A percentile compares a stretch with the other conserved stretches of the same genome.
Conservation (phyloP, 163 green algal genomes). For the Coccomyxa subellipsoidea region DNA sequence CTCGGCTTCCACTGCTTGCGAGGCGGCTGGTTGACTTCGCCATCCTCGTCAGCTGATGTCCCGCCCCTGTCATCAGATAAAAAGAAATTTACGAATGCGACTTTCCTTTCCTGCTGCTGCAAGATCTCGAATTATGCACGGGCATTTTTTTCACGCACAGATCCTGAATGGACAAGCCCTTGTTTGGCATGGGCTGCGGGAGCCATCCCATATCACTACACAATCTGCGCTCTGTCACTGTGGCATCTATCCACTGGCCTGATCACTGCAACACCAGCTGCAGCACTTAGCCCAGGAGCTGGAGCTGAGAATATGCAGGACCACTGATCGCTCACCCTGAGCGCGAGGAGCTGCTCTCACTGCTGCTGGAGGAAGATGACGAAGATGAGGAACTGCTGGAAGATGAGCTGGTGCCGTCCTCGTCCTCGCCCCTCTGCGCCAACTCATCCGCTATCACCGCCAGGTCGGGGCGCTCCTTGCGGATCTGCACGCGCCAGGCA, state of each 20-base stretch:
- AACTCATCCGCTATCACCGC: constrained; percentile 44
- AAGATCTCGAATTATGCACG: too few relatives aligned
- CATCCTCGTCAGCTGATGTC: neutral
- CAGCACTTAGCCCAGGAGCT: too few relatives aligned
- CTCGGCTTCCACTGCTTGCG: neutral
- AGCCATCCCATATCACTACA: too few relatives aligned
- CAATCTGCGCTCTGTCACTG: too few relatives aligned
- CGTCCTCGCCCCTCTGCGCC: neutral
- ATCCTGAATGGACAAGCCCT: too few relatives aligned
- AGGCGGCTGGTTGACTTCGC: neutral
- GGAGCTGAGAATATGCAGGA: too few relatives aligned
- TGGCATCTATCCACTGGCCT: too few relatives aligned
- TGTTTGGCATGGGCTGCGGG: too few relatives aligned
- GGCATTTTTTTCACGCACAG: too few relatives aligned
- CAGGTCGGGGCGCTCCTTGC: constrained; percentile 60
- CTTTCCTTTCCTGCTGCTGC: too few relatives aligned
- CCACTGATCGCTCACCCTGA: too few relatives aligned
- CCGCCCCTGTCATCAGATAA: neutral
- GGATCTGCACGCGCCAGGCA: neutral
- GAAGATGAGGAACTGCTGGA: constrained; percentile 16
- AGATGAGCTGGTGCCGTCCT: constrained; percentile 12
- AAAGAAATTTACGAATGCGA: too few relatives aligned
- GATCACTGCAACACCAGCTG: neutral
- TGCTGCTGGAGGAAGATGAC: neutral
- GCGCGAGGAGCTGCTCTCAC: neutral